A percentile compares a stretch with the other conserved stretches of the same genome.
These are phyloP conservation scores for Phytopythium aichiense DNA, from an alignment of 352 stramenopile genomes.

Conservation along the genomic window DNA sequence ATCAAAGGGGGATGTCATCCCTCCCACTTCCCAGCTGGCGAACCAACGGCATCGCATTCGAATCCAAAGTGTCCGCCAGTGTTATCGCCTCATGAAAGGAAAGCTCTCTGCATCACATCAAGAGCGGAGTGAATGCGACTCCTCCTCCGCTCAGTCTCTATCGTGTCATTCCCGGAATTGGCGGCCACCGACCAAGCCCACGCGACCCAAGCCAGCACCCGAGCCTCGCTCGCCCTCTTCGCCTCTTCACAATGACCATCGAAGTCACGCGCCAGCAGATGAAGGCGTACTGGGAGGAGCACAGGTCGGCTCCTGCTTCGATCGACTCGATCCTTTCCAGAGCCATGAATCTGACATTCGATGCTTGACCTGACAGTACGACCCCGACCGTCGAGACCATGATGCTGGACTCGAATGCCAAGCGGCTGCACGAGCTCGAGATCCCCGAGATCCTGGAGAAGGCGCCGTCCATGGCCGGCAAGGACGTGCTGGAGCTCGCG, in stretches of 20 bases:
- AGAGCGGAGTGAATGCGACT: not conserved
- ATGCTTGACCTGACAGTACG: not conserved
- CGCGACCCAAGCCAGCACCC: not conserved
- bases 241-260: too few species aligned
- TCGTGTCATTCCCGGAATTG: constrained; percentile 4
- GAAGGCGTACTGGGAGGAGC: constrained; percentile 81
- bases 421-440: constrained; percentile 68
- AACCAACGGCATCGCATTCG: too few species aligned
- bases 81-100: too few species aligned
- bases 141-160: not conserved
- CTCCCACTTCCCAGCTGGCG: not conserved
- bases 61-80: too few species aligned
- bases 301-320: constrained; percentile 25
- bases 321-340: not conserved
- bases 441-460: constrained; percentile 75
- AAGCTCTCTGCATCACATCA: too few species aligned
- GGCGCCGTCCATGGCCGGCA: constrained; percentile 44
- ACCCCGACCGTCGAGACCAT: constrained; percentile 73
- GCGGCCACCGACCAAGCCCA: constrained; percentile 2
- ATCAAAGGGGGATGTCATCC: not conserved
- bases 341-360: constrained; percentile 5
- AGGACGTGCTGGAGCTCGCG: constrained; percentile 66
- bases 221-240: too few species aligned
- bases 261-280: constrained; percentile 59
- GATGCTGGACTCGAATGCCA: constrained; percentile 83